Evolutionary conservation across 176 grass and related monocot species (phyloP).

Genomic region (Bothriochloa decipiens): DNA sequence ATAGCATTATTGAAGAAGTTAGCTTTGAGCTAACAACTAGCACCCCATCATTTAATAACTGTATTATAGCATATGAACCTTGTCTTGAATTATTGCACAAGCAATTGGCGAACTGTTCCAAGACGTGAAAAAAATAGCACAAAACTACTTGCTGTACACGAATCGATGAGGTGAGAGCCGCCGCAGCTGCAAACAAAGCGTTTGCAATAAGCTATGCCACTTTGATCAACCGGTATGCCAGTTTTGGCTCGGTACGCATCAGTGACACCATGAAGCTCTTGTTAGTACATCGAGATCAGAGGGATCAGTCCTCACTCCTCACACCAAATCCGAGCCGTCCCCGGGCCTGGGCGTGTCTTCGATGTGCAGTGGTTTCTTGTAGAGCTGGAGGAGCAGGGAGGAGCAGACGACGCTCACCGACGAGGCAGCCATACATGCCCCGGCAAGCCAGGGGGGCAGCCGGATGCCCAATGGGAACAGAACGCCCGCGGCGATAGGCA

Average conservation of each 20-base stretch:
- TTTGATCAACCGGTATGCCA: background rate
- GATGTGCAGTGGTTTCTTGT: slow-evolving; percentile 72
- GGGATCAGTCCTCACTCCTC: slow-evolving; percentile 10
- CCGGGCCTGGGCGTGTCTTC: slow-evolving; percentile 29
- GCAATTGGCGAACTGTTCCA: background rate
- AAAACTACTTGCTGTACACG: slow-evolving; percentile 33
- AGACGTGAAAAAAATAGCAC: background rate
- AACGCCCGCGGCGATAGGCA: slow-evolving; percentile 75
- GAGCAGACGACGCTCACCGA: slow-evolving; percentile 95
- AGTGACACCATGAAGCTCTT: background rate
- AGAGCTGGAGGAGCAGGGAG: slow-evolving; percentile 84
- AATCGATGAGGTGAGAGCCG: slow-evolving; percentile 21
- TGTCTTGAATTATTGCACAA: slow-evolving; percentile 38
- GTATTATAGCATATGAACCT: background rate
- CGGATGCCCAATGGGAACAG: slow-evolving; percentile 81
- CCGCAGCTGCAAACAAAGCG: slow-evolving; percentile 11
- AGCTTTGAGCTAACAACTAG: too few relatives aligned
- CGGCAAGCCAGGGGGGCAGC: slow-evolving; percentile 86
- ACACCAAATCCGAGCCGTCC: slow-evolving; percentile 43
- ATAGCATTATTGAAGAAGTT: too few relatives aligned
- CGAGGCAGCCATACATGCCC: slow-evolving; percentile 90
- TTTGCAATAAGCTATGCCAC: slow-evolving; percentile 18
- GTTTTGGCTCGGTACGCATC: background rate
- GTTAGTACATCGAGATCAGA: slow-evolving; percentile 4
- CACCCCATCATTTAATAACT: background rate